Base-by-base conservation (phyloP, 2,329 filamentous ascomycete genomes). In the Didymella exigua region DNA sequence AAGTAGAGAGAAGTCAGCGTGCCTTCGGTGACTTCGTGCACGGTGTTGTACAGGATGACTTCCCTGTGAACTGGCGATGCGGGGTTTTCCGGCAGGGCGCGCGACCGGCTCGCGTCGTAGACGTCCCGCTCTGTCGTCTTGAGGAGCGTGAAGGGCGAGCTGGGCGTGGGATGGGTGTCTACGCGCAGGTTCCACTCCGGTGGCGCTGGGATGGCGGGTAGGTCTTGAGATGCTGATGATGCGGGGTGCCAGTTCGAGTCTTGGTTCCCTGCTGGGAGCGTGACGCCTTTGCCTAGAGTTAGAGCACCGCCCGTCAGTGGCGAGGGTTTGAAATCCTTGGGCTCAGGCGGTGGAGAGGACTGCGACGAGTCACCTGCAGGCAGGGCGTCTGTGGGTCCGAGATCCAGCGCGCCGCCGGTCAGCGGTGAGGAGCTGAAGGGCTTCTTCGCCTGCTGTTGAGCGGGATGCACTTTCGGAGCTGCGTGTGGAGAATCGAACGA, bases 1-100 rank as follows among this genome's bases (percentile, higher is more conserved):
- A 97, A 89, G 73, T 93, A 97, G 0, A 90, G 86, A 0, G 89
- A 96, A 0, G 89, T 93, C 14, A 89, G 83, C 57, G 89, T 93
- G 8, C 91, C 91, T 74, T 98, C 93, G 84, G 96, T 96, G 30
- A 97, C 76, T 43, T 87, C 83, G 1, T 81, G 82, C 24, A 84
- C 78, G 4, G 73, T 60, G 66, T 90, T 91, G 59, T 89, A 81
- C 2, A 97, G 75, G 18, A 98, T 78, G 4, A 96, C 90, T 72
- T 98, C 93, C 46, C 83, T 82, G 34, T 66, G 60, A 0, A 58
- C 48, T 0, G 63, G 50, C n/a, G 57, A 54, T 1, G 52, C 11
- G 1, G 64, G 58, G 40, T 77, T 61, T 49, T 62, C 2, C 60
- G 78, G 65, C 42, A 93, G 85, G 0, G 82, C 84, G 13, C 90